Evolutionary conservation across 441 rosid species (phyloP).

Genomic region (Eruca vesicaria): DNA sequence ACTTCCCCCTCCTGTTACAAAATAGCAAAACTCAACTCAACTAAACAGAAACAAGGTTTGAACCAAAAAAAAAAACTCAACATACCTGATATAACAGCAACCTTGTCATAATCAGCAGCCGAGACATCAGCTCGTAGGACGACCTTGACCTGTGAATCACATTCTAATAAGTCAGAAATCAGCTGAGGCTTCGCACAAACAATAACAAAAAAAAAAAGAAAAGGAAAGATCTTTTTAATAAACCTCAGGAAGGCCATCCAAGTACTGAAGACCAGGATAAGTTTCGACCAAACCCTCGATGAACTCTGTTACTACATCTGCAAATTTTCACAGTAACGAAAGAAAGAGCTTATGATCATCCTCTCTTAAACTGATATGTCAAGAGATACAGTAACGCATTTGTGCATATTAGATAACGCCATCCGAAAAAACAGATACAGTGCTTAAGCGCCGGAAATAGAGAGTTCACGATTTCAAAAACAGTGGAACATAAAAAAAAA

Average conservation of each 20-base stretch:
- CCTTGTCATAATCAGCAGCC: conserved; percentile 61
- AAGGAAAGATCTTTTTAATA: background rate
- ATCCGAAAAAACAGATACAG: background rate
- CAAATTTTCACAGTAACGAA: conserved; percentile 4
- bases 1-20: conserved; percentile 83
- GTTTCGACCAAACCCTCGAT: conserved; percentile 93
- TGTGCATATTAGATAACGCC: background rate
- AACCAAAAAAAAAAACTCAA: background rate
- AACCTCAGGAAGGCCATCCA: conserved; percentile 98
- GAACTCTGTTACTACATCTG: conserved; percentile 91
- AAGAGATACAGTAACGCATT: conserved; percentile 14
- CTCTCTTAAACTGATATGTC: background rate
- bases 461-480: conserved; percentile 5
- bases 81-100: conserved; percentile 87
- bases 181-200: background rate
- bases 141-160: conserved; percentile 62
- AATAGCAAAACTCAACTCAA: background rate
- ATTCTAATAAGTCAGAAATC: too few species aligned
- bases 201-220: too few species aligned
- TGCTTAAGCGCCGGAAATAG: background rate
- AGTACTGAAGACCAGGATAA: conserved; percentile 79
- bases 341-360: background rate
- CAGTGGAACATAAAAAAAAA: background rate
- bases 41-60: background rate
- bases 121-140: conserved; percentile 88